Conservation (phyloP, 192 early-diverging fungal species). For the Backusella australiensis region DNA sequence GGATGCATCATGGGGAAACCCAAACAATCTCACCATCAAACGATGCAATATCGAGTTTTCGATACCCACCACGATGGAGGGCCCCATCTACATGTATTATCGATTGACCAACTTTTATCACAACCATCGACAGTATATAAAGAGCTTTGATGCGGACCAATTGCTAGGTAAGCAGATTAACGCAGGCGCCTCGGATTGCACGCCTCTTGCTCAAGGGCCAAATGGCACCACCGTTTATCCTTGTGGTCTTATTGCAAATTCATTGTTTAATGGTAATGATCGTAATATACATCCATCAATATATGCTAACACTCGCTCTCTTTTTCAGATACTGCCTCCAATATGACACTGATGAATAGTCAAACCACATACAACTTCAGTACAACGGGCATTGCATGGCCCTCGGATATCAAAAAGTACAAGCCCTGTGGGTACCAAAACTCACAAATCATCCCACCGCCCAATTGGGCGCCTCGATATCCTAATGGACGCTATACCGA, state of each 20-base stretch:
- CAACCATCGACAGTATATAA: slow-evolving; percentile 88
- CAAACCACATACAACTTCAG: slow-evolving; percentile 50
- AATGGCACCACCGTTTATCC: slow-evolving; percentile 66
- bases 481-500: slow-evolving; percentile 46
- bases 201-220: slow-evolving; percentile 29
- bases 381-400: slow-evolving; percentile 79
- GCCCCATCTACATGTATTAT: slow-evolving; percentile 92
- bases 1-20: slow-evolving; percentile 23
- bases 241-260: slow-evolving; percentile 91
- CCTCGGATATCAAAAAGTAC: slow-evolving; percentile 74
- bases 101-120: slow-evolving; percentile 96
- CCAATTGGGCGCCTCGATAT: slow-evolving; percentile 72
- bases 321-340: slow-evolving; percentile 20
- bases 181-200: slow-evolving; percentile 30
- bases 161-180: slow-evolving; percentile 53
- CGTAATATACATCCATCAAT: background rate
- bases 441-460: slow-evolving; percentile 71
- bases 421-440: slow-evolving; percentile 52
- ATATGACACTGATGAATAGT: slow-evolving; percentile 9
- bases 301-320: too few species aligned
- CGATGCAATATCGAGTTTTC: slow-evolving; percentile 68
- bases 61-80: slow-evolving; percentile 63
- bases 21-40: slow-evolving; percentile 25
- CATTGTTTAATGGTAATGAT: slow-evolving; percentile 73
- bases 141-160: slow-evolving; percentile 76